Evolutionary conservation across 108 stramenopile genomes (phyloP).

Genomic region (Mayamaea pseudoterrestris): DNA sequence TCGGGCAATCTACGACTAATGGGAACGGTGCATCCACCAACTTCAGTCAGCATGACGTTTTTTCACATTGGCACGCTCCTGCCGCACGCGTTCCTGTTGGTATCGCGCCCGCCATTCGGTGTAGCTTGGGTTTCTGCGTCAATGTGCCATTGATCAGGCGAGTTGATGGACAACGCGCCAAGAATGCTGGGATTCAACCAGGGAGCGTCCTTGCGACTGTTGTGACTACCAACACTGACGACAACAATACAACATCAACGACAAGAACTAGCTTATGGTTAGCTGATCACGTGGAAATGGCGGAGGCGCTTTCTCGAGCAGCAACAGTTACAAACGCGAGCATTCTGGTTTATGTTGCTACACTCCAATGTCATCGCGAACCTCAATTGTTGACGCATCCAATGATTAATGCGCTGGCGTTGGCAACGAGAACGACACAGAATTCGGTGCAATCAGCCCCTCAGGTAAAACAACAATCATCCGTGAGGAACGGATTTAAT

Average conservation of each 20-base stretch:
- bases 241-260: slow-evolving; percentile 32
- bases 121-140: slow-evolving; percentile 76
- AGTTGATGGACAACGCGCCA: slow-evolving; percentile 11
- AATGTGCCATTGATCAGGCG: slow-evolving; percentile 63
- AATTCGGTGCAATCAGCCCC: too few relatives aligned
- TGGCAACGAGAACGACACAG: too few relatives aligned
- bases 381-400: too few relatives aligned
- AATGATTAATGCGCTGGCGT: too few relatives aligned
- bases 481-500: too few relatives aligned
- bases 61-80: slow-evolving; percentile 28
- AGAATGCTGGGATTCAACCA: slow-evolving; percentile 37
- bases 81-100: slow-evolving; percentile 35
- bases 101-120: slow-evolving; percentile 39
- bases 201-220: slow-evolving; percentile 48
- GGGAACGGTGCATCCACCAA: background rate
- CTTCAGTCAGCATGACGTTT: slow-evolving; percentile 20
- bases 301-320: slow-evolving; percentile 37
- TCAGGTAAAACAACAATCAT: too few relatives aligned
- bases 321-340: slow-evolving; percentile 46
- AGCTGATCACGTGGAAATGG: slow-evolving; percentile 15
- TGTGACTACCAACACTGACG: slow-evolving; percentile 11
- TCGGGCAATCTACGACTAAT: background rate
- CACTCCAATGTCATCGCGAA: too few relatives aligned
- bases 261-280: slow-evolving; percentile 19
- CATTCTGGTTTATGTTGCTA: too few relatives aligned